phyloP scores from a whole-genome alignment of 768 basidiomycete species.

The Lyophyllum decastes region DNA sequence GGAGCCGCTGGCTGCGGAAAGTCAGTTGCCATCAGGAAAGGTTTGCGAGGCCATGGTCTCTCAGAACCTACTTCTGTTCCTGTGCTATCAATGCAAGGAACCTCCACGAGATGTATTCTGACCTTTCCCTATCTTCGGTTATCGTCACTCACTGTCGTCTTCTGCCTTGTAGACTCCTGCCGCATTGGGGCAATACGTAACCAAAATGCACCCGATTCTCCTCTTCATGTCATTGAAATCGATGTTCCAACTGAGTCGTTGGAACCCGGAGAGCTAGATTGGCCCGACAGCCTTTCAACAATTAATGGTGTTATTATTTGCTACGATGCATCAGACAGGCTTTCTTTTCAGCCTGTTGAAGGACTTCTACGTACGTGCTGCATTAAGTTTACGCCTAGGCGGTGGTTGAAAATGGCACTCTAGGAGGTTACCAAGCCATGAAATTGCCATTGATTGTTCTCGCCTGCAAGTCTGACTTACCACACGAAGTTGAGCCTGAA shows the following conservation, averaged over 20 bases:
- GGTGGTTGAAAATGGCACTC: conserved; percentile 11
- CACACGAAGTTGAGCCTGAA: conserved; percentile 56
- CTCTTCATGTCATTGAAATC: conserved; percentile 56
- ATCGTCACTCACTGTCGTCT: not conserved
- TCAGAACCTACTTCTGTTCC: conserved; percentile 37
- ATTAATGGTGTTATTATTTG: conserved; percentile 85
- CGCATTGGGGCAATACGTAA: conserved; percentile 33
- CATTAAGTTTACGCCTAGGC: not conserved
- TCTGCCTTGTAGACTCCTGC: conserved; percentile 28
- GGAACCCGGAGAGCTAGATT: conserved; percentile 10
- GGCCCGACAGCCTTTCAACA: conserved; percentile 57
- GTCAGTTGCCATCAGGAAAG: conserved; percentile 76
- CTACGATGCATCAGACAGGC: conserved; percentile 69
- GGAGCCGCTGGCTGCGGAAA: conserved; percentile 85
- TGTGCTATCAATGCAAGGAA: conserved; percentile 30
- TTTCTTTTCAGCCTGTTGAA: conserved; percentile 68
- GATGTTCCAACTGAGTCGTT: conserved; percentile 36
- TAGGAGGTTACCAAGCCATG: conserved; percentile 60
- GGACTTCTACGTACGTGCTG: conserved; percentile 66
- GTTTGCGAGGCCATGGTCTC: conserved; percentile 64
- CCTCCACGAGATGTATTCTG: conserved; percentile 42
- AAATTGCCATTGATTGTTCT: conserved; percentile 72
- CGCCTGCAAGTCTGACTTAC: conserved; percentile 85
- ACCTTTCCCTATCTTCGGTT: not conserved
- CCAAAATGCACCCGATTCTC: conserved; percentile 41